Conservation (phyloP, 768 basidiomycete genomes). For the Lanmaoa pseudosensibilis region DNA sequence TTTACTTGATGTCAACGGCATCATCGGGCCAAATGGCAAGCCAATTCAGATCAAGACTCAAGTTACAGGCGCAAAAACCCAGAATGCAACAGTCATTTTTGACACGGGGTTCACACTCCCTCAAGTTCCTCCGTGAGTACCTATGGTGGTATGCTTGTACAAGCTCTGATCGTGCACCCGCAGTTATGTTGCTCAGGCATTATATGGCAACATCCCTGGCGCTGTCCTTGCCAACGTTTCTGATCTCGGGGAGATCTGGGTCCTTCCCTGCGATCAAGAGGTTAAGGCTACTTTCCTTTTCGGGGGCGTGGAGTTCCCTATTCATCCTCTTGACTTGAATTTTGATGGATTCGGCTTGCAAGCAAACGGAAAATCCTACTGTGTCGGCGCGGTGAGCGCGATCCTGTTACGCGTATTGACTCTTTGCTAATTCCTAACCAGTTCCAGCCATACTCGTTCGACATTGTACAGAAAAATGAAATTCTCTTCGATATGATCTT, state of each 20-base stretch:
- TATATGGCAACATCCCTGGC: conserved; percentile 57
- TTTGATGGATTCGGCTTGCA: conserved; percentile 18
- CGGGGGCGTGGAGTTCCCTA: conserved; percentile 52
- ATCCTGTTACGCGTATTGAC: neutral
- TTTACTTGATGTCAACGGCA: conserved; percentile 58
- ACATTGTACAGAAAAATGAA: conserved; percentile 29
- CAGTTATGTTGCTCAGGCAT: conserved; percentile 54
- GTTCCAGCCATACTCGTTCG: conserved; percentile 70
- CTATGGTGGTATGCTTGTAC: conserved; percentile 3
- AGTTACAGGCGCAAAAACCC: conserved; percentile 43
- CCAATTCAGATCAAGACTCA: conserved; percentile 44
- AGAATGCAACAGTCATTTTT: conserved; percentile 58
- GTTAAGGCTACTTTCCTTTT: conserved; percentile 69
- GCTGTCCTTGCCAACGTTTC: conserved; percentile 47
- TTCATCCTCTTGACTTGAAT: conserved; percentile 67
- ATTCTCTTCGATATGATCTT: conserved; percentile 59
- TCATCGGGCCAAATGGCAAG: conserved; percentile 62
- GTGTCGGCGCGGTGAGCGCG: conserved; percentile 46
- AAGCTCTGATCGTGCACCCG: conserved; percentile 12
- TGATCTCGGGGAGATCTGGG: conserved; percentile 51
- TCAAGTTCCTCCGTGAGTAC: conserved; percentile 54
- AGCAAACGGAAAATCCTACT: conserved; percentile 28
- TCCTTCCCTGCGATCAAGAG: conserved; percentile 60
- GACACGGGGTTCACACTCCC: conserved; percentile 72
- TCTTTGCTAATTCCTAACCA: conserved; percentile 23